Evolutionary conservation across 2,329 filamentous ascomycete genomes (phyloP).

Genomic region (Sclerotinia subarctica): DNA sequence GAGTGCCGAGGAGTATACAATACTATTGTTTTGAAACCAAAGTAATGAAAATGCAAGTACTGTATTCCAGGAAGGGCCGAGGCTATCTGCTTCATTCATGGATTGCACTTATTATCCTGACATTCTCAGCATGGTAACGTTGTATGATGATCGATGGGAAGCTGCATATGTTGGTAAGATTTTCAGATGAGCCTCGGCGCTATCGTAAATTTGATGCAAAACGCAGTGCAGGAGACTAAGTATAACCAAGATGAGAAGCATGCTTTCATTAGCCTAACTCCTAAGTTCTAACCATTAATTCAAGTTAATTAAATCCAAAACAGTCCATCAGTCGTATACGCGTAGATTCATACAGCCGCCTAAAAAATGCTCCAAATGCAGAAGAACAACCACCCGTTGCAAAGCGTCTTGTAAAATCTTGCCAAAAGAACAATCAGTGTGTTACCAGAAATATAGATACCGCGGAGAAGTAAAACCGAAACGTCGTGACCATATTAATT

Average conservation of each 20-base stretch:
- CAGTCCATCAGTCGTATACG: constrained; percentile 19
- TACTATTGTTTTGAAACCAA: background rate
- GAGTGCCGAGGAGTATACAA: background rate
- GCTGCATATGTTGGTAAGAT: background rate
- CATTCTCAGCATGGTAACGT: background rate
- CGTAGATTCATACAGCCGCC: constrained; percentile 16
- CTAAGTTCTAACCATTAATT: background rate
- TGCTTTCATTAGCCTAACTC: constrained; percentile 16
- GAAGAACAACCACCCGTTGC: background rate
- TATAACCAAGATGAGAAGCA: background rate
- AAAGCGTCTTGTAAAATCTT: background rate
- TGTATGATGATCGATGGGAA: background rate
- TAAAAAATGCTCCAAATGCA: constrained; percentile 11
- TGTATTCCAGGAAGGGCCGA: too few species aligned
- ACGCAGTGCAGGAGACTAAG: background rate
- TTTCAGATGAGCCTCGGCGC: background rate
- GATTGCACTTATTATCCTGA: background rate
- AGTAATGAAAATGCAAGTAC: background rate
- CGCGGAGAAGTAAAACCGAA: background rate
- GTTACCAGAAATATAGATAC: background rate
- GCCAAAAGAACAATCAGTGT: background rate
- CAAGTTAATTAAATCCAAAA: background rate
- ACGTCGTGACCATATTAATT: background rate
- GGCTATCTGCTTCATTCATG: background rate
- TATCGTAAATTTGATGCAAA: background rate